A percentile compares a stretch with the other conserved stretches of the same genome.
Conservation (phyloP, 345 rosid species). For the Microcos paniculata region DNA sequence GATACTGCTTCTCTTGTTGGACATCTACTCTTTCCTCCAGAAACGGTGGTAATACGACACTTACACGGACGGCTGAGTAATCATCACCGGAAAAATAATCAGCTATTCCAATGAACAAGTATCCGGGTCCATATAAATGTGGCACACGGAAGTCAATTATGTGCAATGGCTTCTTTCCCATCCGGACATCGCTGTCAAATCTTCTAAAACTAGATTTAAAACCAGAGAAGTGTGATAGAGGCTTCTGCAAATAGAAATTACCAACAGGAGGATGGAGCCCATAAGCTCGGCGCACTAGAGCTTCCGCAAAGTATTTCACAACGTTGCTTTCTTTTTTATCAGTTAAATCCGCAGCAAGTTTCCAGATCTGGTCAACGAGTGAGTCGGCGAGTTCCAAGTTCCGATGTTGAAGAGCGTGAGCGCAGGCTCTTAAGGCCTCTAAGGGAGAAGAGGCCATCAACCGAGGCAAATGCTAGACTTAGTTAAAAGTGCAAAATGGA, state of each 20-base stretch:
- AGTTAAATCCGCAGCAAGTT: background rate
- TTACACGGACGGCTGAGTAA: background rate
- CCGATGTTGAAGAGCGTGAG: background rate
- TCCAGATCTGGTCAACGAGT: background rate
- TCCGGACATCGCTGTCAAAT: background rate
- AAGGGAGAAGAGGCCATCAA: background rate
- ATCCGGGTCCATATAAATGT: background rate
- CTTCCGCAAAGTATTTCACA: background rate
- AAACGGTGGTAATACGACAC: background rate
- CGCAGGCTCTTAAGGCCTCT: rapidly evolving
- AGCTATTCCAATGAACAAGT: rapidly evolving
- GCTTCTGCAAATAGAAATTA: background rate
- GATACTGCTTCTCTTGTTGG: background rate
- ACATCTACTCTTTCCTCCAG: background rate
- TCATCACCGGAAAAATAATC: background rate
- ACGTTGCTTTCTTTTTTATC: rapidly evolving
- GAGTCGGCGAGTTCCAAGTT: background rate
- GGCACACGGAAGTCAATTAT: background rate
- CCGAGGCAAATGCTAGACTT: background rate
- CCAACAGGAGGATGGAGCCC: rapidly evolving
- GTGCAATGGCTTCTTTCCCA: background rate
- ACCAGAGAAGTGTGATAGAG: background rate
- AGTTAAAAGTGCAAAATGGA: too few relatives aligned
- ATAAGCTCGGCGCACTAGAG: background rate
- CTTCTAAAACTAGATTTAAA: background rate